Conservation (phyloP, 2,329 filamentous ascomycete genomes). For the Trichoderma sp. region DNA sequence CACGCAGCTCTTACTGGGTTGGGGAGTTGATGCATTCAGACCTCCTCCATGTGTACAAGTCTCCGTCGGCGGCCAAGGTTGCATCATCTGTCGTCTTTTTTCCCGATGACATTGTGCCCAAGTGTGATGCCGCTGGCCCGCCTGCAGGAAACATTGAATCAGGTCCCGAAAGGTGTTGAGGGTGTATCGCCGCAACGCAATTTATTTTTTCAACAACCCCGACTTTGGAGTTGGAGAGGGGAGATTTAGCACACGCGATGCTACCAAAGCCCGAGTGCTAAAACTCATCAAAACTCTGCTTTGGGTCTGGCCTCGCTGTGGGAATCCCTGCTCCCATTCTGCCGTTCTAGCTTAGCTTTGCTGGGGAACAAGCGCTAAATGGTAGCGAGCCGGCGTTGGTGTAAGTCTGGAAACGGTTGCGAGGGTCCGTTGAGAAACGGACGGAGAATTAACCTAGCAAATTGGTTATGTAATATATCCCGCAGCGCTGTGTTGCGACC, state of each 20-base stretch:
- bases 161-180: conserved; percentile 4
- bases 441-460: background rate
- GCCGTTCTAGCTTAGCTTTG: background rate
- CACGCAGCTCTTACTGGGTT: background rate
- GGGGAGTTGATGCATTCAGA: background rate
- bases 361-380: background rate
- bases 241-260: background rate
- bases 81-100: background rate
- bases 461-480: background rate
- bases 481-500: background rate
- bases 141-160: background rate
- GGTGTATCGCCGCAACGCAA: conserved; percentile 2
- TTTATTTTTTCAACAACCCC: background rate
- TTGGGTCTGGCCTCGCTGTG: background rate
- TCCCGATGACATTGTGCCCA: background rate
- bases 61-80: background rate
- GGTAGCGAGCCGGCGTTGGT: background rate
- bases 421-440: background rate
- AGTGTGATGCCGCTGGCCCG: background rate
- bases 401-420: background rate
- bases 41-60: conserved; percentile 8
- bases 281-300: background rate
- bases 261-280: background rate
- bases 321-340: background rate
- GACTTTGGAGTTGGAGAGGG: background rate